phyloP scores from a whole-genome alignment of 139 green algal genomes.

The Dunaliella primolecta region DNA sequence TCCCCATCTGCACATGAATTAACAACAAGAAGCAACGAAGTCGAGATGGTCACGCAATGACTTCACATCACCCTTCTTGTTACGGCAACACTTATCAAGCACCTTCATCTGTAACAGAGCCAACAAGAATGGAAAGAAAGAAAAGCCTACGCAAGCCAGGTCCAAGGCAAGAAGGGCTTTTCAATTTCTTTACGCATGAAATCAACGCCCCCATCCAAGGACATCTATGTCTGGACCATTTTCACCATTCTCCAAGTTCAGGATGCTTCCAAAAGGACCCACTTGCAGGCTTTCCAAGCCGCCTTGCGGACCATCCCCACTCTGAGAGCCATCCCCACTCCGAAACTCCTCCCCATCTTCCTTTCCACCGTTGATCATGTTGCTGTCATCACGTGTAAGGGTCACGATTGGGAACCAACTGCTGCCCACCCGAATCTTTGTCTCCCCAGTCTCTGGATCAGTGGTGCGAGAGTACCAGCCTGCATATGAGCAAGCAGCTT shows the following conservation, averaged over 20 bases:
- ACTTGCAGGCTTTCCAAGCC: background rate
- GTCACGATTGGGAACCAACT: background rate
- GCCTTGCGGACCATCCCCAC: background rate
- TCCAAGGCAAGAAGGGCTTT: too few relatives aligned
- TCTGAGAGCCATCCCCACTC: background rate
- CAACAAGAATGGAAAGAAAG: too few relatives aligned
- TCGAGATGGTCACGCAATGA: too few relatives aligned
- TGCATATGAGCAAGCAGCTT: too few relatives aligned
- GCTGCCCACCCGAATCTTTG: background rate
- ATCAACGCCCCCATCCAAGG: background rate
- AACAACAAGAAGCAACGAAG: too few relatives aligned
- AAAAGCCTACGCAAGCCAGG: too few relatives aligned
- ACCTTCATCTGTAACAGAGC: too few relatives aligned
- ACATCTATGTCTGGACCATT: background rate
- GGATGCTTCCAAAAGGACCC: background rate
- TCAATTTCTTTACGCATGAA: too few relatives aligned
- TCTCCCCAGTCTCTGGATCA: background rate
- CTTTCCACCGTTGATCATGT: background rate
- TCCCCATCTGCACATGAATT: too few relatives aligned
- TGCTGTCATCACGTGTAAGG: background rate
- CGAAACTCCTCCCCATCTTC: background rate
- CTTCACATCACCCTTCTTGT: too few relatives aligned
- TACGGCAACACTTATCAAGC: too few relatives aligned
- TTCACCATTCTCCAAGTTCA: background rate
- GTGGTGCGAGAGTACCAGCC: background rate